phyloP scores from a whole-genome alignment of 768 basidiomycete genomes.

The Cubamyces sp. region DNA sequence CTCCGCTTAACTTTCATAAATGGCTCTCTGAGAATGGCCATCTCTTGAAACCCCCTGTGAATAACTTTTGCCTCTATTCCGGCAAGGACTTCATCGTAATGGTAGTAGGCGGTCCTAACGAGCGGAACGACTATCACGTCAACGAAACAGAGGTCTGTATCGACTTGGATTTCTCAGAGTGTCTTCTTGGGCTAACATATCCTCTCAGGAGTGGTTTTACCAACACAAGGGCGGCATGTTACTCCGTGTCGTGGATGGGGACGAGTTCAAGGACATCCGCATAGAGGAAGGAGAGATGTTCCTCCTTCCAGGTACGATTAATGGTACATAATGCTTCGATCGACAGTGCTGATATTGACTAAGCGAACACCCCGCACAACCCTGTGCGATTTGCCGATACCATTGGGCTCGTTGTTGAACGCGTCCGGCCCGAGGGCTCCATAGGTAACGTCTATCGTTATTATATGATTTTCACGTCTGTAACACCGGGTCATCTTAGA shows the following conservation, averaged over 20 bases:
- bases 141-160: constrained; percentile 84
- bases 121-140: constrained; percentile 91
- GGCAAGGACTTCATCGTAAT: constrained; percentile 92
- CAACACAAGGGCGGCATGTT: constrained; percentile 95
- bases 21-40: constrained; percentile 87
- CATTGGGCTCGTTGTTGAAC: constrained; percentile 89
- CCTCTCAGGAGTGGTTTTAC: constrained; percentile 91
- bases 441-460: constrained; percentile 56
- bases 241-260: constrained; percentile 82
- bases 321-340: background rate
- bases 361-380: constrained; percentile 96
- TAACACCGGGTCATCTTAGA: constrained; percentile 52
- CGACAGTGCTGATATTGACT: background rate
- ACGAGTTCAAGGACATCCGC: constrained; percentile 77
- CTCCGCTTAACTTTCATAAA: constrained; percentile 86
- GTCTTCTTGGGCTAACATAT: too few species aligned
- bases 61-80: constrained; percentile 84
- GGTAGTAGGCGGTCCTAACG: constrained; percentile 95
- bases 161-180: too few species aligned
- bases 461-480: background rate
- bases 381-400: constrained; percentile 91
- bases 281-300: constrained; percentile 99
- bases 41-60: constrained; percentile 87
- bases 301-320: constrained; percentile 75
- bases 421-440: constrained; percentile 73